Base-by-base conservation (phyloP, 352 stramenopile species). In the Hyphochytrium catenoides region DNA sequence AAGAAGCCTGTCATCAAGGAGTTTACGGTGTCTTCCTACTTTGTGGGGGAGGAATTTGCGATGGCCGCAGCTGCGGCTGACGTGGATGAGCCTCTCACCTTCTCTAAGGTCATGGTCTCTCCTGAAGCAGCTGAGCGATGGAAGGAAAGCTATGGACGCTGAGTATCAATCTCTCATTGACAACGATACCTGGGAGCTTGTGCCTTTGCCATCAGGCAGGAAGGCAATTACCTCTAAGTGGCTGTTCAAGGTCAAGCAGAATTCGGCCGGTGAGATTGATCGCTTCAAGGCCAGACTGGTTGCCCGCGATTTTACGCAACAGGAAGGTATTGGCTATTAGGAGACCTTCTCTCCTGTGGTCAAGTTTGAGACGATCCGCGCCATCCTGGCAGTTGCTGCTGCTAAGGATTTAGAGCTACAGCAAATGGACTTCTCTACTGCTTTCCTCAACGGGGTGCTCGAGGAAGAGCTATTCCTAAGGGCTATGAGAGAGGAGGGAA, bases 271-370 rank as follows among this genome's bases (percentile, higher is more conserved):
- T n/a, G 29, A 43, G 9, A 29, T 53, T 12, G 34, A 41, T 4
- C 26, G 41, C 4, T 56, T 45, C 36, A 48, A 47, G 15, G 48
- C 48, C 21, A 34, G 44, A 8, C 31, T 56, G 8, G 48, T 56
- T 16, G 38, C 34, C 17, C 39, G 46, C 20, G 48, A 46, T 12
- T 56, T 50, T 35, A 22, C 25, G 11, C 45, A 56, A 41, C 36
- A 38, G 9, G 28, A 42, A 8, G 48, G 48, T 8, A 27, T 45
- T n/a, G 45, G 53, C 26, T 56, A 44, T 32, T 31, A 51, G 15
- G 39, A 50, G 16, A 53, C 45, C 21, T 50, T 36, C 26, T 28
- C 34, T 18, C 48, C 48, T 8, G 38, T 48, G 14, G 31, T 44
- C 0, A n/a, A 23, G 5, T 35, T 36, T 31, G 26, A 44, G n/a